These are phyloP conservation scores for Polygonum aviculare DNA, from an alignment of 148 eudicot genomes.

Conservation along the genomic window DNA sequence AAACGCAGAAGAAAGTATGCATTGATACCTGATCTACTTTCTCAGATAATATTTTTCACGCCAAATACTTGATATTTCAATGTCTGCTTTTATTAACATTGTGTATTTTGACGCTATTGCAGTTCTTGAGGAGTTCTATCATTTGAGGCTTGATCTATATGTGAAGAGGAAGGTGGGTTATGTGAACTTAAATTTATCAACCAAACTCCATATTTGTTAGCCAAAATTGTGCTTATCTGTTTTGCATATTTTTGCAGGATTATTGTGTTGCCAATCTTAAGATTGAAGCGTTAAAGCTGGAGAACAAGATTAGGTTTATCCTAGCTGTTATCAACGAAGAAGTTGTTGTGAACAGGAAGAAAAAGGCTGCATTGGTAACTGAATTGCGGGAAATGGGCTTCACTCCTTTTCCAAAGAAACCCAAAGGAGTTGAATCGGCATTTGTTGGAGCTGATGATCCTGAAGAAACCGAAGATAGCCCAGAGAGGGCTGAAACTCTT, in stretches of 20 bases:
- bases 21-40: neutral
- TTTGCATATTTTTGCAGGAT: conserved; percentile 29
- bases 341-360: conserved; percentile 74
- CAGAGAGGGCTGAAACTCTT: conserved; percentile 15
- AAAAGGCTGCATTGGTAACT: conserved; percentile 60
- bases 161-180: conserved; percentile 60
- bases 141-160: conserved; percentile 53
- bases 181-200: neutral
- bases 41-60: neutral
- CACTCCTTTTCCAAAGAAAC: conserved; percentile 60
- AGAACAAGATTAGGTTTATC: conserved; percentile 77
- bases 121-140: conserved; percentile 83
- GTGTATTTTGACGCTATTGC: conserved; percentile 16
- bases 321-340: conserved; percentile 76
- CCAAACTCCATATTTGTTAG: neutral
- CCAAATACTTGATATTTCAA: neutral
- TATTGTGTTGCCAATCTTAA: conserved; percentile 42
- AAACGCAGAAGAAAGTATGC: conserved; percentile 75
- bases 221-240: neutral
- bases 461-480: conserved; percentile 35
- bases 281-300: conserved; percentile 46
- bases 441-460: conserved; percentile 50
- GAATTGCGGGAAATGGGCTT: conserved; percentile 76
- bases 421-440: conserved; percentile 31
- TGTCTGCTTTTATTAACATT: neutral